Base-by-base conservation (phyloP, 1,284 basidiomycete species). In the Microbotryum lychnidis-dioicae region DNA sequence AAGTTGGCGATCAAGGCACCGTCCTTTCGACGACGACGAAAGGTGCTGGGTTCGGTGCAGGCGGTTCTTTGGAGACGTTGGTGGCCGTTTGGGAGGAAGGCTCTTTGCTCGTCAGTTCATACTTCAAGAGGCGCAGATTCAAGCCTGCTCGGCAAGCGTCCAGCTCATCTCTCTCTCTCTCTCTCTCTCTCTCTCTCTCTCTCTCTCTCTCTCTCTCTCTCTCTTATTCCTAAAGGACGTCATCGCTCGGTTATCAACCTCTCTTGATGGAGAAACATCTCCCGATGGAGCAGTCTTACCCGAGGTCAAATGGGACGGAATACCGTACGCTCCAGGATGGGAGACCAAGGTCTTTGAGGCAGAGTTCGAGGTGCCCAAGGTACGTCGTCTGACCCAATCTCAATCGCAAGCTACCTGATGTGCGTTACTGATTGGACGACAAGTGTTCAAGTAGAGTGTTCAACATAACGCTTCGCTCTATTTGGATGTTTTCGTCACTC, bases 241-340 rank as follows among this genome's bases (percentile, higher is more conserved):
- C 31, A 23, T 44, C n/a, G 42, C 65, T 23, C 54, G 51, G 37
- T 56, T 69, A 20, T 69, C 67, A n/a, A 59, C 79, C 14, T 81
- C 84, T 68, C 79, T 83, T 8, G 84, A 88, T 76, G 79, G 82
- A 47, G 76, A 68, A 14, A 63, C 69, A 33, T 57, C 67, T 20
- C 70, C 75, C 12, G 46, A 69, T 12, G 74, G 70, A 74, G 78
- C 60, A 78, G 79, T 78, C 73, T 75, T 89, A 31, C 87, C 87
- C 7, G 79, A 80, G 63, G 84, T 88, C 58, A 79, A 83, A 18
- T 96, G 91, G 89, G 79, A 86, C 50, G 87, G 87, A 68, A 82
- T 97, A 55, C 86, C 84, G 0, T 91, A 86, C 70, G 89, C 89
- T 45, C 81, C 90, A 70, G 92, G 84, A 82, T 82, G 81, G 49